Evolutionary conservation across 2,329 filamentous ascomycete species (phyloP).

Genomic region (Xylaria arbuscula): DNA sequence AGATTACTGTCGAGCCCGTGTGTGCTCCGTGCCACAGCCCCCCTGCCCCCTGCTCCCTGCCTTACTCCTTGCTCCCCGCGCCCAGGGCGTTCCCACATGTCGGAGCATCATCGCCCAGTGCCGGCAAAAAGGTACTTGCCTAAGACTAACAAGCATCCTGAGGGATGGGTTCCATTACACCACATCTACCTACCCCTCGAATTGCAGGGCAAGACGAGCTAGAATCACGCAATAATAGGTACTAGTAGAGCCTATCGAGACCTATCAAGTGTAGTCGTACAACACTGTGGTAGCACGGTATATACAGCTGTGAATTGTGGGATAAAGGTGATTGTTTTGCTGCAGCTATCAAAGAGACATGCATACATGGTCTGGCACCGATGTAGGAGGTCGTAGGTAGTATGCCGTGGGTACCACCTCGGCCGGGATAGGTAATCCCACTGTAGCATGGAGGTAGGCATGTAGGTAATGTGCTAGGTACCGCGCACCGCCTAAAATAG

Average conservation of each 20-base stretch:
- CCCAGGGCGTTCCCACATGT: conserved; percentile 24
- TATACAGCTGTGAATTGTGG: background rate
- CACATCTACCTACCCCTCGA: conserved; percentile 9
- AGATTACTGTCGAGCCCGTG: conserved; percentile 30
- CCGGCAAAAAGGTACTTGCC: conserved; percentile 18
- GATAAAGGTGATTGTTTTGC: background rate
- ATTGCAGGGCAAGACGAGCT: background rate
- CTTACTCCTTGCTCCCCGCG: conserved; percentile 26
- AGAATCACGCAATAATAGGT: conserved; percentile 10
- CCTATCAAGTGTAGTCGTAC: background rate
- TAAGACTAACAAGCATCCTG: background rate
- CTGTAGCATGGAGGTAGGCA: background rate
- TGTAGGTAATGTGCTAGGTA: background rate
- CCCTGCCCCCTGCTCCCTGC: conserved; percentile 36
- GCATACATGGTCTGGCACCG: background rate
- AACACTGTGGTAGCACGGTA: background rate
- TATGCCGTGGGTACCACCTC: background rate
- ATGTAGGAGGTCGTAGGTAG: background rate
- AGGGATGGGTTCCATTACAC: conserved; percentile 9
- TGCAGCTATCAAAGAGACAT: background rate
- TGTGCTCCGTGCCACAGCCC: conserved; percentile 40
- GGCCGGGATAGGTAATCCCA: background rate
- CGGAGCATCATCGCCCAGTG: conserved; percentile 24
- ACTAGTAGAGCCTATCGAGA: background rate
- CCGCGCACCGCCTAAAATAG: background rate